These are phyloP conservation scores for Mucor plumbeus DNA, from an alignment of 371 early-diverging fungal species.

Conservation along the genomic window DNA sequence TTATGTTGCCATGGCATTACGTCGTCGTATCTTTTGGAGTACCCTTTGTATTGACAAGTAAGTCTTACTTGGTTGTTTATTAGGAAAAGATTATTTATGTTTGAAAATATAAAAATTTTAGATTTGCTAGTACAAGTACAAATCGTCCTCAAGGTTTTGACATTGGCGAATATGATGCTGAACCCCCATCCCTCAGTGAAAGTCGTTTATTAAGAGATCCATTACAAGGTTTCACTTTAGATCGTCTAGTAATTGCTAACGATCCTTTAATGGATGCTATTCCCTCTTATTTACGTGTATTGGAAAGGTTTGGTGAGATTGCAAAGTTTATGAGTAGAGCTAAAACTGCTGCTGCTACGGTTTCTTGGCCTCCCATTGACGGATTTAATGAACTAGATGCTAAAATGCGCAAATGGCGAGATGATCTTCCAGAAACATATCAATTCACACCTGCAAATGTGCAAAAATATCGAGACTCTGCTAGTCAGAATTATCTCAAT, in stretches of 20 bases:
- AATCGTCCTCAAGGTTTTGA: conserved; percentile 63
- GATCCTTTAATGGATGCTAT: conserved; percentile 44
- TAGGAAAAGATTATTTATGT: too few species aligned
- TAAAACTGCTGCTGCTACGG: conserved; percentile 31
- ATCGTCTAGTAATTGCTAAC: conserved; percentile 25
- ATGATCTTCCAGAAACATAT: conserved; percentile 34
- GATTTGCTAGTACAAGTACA: conserved; percentile 57
- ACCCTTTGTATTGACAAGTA: conserved; percentile 58
- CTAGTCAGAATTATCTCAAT: conserved; percentile 42
- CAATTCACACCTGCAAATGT: conserved; percentile 35
- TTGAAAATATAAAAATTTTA: conserved; percentile 4
- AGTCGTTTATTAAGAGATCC: conserved; percentile 49
- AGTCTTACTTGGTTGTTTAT: conserved; percentile 11
- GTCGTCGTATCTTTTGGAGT: conserved; percentile 68
- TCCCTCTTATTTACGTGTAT: conserved; percentile 32
- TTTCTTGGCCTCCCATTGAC: conserved; percentile 57
- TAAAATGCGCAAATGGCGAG: conserved; percentile 40
- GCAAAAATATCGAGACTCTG: conserved; percentile 26
- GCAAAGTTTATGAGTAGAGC: conserved; percentile 56
- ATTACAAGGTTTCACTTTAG: conserved; percentile 33
- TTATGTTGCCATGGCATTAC: conserved; percentile 57
- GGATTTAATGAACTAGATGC: conserved; percentile 52
- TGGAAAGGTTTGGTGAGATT: conserved; percentile 57
- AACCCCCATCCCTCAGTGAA: conserved; percentile 53
- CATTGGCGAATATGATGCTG: conserved; percentile 59